Conservation (phyloP, 176 grass and related monocot genomes). For the Oryza longistaminata region DNA sequence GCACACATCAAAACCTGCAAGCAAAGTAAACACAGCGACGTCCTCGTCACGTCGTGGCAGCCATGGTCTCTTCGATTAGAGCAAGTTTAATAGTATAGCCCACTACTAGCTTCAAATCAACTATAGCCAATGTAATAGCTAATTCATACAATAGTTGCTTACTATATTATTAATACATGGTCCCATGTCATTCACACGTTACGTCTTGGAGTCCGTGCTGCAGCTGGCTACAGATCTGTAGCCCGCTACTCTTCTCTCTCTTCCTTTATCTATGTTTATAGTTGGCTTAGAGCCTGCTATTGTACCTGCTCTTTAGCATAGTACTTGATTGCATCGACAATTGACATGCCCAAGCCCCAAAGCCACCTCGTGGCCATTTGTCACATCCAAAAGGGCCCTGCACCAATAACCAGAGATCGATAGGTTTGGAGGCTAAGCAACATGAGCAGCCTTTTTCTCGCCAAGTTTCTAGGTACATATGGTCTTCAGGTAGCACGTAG, state of each 20-base stretch:
- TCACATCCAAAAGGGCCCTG: constrained; percentile 42
- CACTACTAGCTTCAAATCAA: too few relatives aligned
- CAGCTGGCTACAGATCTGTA: too few relatives aligned
- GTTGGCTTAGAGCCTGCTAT: too few relatives aligned
- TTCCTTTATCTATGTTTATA: too few relatives aligned
- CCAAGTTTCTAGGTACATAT: constrained; percentile 36
- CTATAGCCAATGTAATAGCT: too few relatives aligned
- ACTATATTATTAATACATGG: too few relatives aligned
- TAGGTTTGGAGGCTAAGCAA: constrained; percentile 60
- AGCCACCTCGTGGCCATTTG: constrained; percentile 2
- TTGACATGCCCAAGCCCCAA: neutral
- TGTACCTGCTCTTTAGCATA: too few relatives aligned
- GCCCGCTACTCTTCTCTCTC: too few relatives aligned
- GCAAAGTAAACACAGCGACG: neutral
- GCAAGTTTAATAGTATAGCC: too few relatives aligned
- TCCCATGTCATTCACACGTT: too few relatives aligned
- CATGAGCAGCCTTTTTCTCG: constrained; percentile 10
- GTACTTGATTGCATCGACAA: neutral
- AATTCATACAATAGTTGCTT: too few relatives aligned
- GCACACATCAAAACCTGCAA: neutral
- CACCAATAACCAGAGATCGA: constrained; percentile 44
- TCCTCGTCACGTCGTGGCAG: constrained; percentile 24
- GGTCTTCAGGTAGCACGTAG: constrained; percentile 44
- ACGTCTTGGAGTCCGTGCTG: too few relatives aligned
- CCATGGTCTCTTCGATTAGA: neutral